Conservation (phyloP, 2,329 filamentous ascomycete genomes). For the Purpureocillium lavendulum region DNA sequence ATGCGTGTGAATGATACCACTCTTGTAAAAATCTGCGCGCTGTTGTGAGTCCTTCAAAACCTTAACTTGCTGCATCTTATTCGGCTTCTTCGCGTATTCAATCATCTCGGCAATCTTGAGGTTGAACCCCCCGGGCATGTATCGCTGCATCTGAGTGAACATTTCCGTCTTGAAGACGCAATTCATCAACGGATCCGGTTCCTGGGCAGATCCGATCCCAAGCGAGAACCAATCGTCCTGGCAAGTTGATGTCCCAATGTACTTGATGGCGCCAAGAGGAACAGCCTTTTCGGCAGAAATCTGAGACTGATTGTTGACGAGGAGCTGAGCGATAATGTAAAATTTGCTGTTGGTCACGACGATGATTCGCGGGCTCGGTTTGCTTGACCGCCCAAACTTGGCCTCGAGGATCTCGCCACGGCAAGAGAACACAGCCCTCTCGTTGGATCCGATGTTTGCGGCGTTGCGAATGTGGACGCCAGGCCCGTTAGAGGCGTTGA, state of each 20-base stretch:
- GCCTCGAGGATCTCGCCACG: slow-evolving; percentile 83
- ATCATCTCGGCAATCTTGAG: slow-evolving; percentile 78
- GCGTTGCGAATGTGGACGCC: slow-evolving; percentile 73
- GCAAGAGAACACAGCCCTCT: slow-evolving; percentile 80
- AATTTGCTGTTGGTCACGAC: slow-evolving; percentile 80
- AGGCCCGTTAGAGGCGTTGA: slow-evolving; percentile 71
- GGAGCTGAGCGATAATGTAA: slow-evolving; percentile 77
- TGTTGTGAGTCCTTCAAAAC: slow-evolving; percentile 78
- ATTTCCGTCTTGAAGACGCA: slow-evolving; percentile 96
- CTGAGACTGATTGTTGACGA: slow-evolving; percentile 73
- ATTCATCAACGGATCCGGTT: slow-evolving; percentile 86
- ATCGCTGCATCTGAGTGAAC: slow-evolving; percentile 80
- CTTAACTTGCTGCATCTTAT: slow-evolving; percentile 84
- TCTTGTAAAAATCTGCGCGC: slow-evolving; percentile 84
- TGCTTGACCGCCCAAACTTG: slow-evolving; percentile 94
- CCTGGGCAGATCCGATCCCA: slow-evolving; percentile 80
- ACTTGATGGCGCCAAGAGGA: slow-evolving; percentile 81
- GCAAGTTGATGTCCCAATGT: slow-evolving; percentile 67
- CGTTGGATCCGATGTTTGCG: slow-evolving; percentile 61
- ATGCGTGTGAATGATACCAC: slow-evolving; percentile 78
- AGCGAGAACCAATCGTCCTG: slow-evolving; percentile 97
- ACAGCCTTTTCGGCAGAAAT: slow-evolving; percentile 77
- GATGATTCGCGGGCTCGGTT: slow-evolving; percentile 77
- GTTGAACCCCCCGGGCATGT: slow-evolving; percentile 71
- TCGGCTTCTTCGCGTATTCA: slow-evolving; percentile 96